These are phyloP conservation scores for Reutealis trisperma DNA, from an alignment of 345 rosid species.

Conservation along the genomic window DNA sequence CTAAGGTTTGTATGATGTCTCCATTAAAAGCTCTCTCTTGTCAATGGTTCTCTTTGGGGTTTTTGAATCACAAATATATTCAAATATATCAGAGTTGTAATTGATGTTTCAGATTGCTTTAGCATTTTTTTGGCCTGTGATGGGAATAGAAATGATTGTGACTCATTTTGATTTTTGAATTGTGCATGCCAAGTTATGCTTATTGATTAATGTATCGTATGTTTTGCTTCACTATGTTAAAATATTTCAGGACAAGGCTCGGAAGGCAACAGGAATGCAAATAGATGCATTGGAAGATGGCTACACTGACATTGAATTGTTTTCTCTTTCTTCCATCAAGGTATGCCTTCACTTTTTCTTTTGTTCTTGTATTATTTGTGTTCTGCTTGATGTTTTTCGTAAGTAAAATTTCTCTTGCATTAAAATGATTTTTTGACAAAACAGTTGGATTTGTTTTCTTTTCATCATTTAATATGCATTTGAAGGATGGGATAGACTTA, in stretches of 20 bases:
- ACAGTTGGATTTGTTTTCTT: neutral
- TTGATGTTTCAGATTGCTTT: neutral
- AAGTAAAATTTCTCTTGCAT: neutral
- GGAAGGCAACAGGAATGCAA: slow-evolving; percentile 80
- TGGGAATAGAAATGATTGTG: neutral
- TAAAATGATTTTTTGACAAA: neutral
- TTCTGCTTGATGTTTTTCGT: neutral
- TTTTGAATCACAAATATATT: neutral
- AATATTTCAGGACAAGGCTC: slow-evolving; percentile 67
- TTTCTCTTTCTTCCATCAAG: slow-evolving; percentile 92
- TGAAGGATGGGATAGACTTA: neutral
- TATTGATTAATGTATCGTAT: neutral
- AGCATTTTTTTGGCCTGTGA: neutral
- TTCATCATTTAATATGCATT: neutral
- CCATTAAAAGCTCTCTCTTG: neutral
- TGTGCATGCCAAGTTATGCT: slow-evolving; percentile 3
- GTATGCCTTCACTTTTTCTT: slow-evolving; percentile 33
- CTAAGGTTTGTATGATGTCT: slow-evolving; percentile 53
- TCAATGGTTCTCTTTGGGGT: neutral
- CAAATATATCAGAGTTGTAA: neutral
- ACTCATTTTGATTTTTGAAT: neutral
- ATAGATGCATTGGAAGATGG: slow-evolving; percentile 85
- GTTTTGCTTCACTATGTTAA: slow-evolving; percentile 14
- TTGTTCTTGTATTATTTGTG: neutral
- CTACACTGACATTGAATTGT: slow-evolving; percentile 69